phyloP scores from a whole-genome alignment of 2,329 filamentous ascomycete species.

The Aureobasidium sp. region DNA sequence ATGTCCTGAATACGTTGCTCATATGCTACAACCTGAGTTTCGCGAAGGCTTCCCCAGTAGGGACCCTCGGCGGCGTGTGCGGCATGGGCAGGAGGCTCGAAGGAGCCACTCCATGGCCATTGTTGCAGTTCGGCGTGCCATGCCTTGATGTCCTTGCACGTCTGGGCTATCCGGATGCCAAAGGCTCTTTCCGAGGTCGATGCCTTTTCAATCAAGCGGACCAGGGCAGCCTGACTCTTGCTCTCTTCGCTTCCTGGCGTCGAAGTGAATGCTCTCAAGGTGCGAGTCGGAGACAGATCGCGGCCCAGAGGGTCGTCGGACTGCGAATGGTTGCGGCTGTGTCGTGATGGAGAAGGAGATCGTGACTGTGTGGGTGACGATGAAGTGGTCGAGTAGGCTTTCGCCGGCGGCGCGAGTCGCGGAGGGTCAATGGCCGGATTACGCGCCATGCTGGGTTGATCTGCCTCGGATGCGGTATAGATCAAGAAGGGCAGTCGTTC shows the following conservation, averaged over 20 bases:
- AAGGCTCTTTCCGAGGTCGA: constrained; percentile 63
- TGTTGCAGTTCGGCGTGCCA: constrained; percentile 67
- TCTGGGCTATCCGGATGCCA: constrained; percentile 61
- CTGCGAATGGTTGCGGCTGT: constrained; percentile 20
- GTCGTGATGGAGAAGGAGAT: constrained; percentile 23
- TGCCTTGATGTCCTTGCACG: constrained; percentile 62
- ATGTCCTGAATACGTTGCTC: constrained; percentile 71
- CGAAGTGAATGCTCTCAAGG: constrained; percentile 54
- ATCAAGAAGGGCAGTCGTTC: background rate
- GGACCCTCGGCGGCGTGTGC: constrained; percentile 30
- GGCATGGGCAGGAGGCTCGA: constrained; percentile 32
- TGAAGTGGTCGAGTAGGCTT: background rate
- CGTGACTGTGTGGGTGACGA: constrained; percentile 22
- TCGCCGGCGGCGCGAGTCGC: constrained; percentile 3
- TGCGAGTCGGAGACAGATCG: constrained; percentile 54
- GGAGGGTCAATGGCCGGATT: constrained; percentile 27
- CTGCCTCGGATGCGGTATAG: background rate
- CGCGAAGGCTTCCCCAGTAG: constrained; percentile 66
- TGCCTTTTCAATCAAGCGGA: constrained; percentile 54
- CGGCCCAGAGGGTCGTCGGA: constrained; percentile 44
- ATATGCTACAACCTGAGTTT: constrained; percentile 58
- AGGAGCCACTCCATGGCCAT: constrained; percentile 53
- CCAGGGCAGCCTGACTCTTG: constrained; percentile 33
- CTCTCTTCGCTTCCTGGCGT: constrained; percentile 18
- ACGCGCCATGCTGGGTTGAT: constrained; percentile 18